A percentile compares a stretch with the other conserved stretches of the same genome.
Conservation (phyloP, 225 moss, liverwort and hornwort species). For the Asterella californica region DNA sequence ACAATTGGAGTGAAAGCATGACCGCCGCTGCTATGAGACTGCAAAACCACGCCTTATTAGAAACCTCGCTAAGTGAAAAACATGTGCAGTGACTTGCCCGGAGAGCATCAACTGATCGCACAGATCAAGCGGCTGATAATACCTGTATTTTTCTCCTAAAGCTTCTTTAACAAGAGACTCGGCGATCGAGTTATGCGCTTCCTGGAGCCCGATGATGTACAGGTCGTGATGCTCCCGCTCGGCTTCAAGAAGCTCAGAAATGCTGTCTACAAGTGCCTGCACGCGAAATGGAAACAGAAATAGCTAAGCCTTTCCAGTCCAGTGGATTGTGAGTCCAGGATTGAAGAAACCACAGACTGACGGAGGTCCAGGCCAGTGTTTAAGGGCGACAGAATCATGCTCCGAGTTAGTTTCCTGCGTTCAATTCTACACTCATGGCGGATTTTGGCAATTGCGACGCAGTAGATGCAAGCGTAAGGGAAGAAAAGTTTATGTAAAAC, state of each 20-base stretch:
- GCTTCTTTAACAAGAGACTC: constrained; percentile 49
- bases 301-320: background rate
- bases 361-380: background rate
- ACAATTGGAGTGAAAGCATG: constrained; percentile 77
- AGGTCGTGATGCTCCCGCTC: constrained; percentile 59
- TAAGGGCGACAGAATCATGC: background rate
- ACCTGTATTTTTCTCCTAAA: constrained; percentile 77
- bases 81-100: background rate
- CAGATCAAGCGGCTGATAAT: background rate
- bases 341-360: background rate
- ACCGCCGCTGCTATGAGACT: constrained; percentile 64
- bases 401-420: background rate
- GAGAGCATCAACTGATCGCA: background rate
- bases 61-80: background rate
- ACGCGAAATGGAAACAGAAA: background rate
- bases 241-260: constrained; percentile 61
- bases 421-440: too few relatives aligned
- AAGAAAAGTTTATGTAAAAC: background rate
- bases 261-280: constrained; percentile 60
- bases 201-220: constrained; percentile 77
- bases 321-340: background rate
- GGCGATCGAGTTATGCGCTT: constrained; percentile 59
- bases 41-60: constrained; percentile 14
- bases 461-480: too few relatives aligned
- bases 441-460: too few relatives aligned